Evolutionary conservation across 257 asterid genomes (phyloP).

Genomic region (Nicotiana sylvestris): DNA sequence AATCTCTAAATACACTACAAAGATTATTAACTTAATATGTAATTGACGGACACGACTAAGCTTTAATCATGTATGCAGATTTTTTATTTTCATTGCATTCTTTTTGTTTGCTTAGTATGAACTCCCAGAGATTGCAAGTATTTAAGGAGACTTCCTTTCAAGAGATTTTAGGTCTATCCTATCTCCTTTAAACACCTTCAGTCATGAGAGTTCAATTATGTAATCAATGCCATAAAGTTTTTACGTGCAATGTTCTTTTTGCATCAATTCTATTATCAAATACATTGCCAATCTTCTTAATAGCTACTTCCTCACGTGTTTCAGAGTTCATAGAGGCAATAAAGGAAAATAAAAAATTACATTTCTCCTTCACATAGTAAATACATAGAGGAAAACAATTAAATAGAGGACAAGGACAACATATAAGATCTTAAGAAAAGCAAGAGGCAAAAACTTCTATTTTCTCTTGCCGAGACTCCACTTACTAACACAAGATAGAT

Average conservation of each 20-base stretch:
- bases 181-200: not conserved
- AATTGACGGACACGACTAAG: not conserved
- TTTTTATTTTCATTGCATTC: not conserved
- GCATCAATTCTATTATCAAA: too few relatives aligned
- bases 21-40: not conserved
- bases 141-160: not conserved
- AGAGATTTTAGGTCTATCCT: not conserved
- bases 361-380: too few relatives aligned
- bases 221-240: not conserved
- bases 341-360: too few relatives aligned
- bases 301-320: not conserved
- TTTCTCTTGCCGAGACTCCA: too few relatives aligned
- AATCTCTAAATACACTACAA: not conserved
- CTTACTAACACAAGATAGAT: too few relatives aligned
- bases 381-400: too few relatives aligned
- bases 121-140: not conserved
- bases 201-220: not conserved
- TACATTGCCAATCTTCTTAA: too few relatives aligned
- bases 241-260: not conserved
- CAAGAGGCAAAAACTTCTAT: too few relatives aligned
- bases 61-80: not conserved
- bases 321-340: too few relatives aligned
- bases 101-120: not conserved
- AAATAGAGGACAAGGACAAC: too few relatives aligned
- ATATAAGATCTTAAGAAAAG: too few relatives aligned